Percentiles rank a stretch among this genome's conserved stretches.
Evolutionary conservation across 345 rosid species (phyloP).

Genomic region (Reutealis trisperma): DNA sequence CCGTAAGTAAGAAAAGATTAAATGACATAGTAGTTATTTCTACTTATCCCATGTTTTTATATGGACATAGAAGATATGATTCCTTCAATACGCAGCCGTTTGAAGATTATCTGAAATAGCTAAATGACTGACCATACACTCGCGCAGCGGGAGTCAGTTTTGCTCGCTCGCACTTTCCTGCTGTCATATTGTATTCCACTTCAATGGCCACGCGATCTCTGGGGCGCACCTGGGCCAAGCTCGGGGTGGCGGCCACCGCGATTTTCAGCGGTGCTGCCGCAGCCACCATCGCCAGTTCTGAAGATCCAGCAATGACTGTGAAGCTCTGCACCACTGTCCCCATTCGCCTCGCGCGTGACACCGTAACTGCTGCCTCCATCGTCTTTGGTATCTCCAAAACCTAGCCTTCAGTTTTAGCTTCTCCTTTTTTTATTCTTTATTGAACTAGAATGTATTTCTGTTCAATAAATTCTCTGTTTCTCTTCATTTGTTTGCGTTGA

Average conservation of each 20-base stretch:
- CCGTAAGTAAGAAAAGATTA: no score
- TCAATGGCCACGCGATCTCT: conserved; percentile 67
- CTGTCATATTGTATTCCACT: neutral
- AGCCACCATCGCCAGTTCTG: conserved; percentile 64
- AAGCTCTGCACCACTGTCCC: conserved; percentile 87
- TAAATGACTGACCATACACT: no score
- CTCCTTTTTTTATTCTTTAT: neutral
- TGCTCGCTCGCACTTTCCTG: neutral
- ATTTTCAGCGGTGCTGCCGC: conserved; percentile 61
- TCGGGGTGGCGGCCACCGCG: conserved; percentile 59
- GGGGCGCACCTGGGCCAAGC: conserved; percentile 62
- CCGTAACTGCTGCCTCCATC: conserved; percentile 79
- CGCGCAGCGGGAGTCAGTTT: neutral
- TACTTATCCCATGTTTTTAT: no score
- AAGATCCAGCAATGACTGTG: conserved; percentile 62
- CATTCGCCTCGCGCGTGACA: conserved; percentile 62
- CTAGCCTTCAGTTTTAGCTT: neutral
- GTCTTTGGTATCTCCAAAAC: conserved; percentile 61
- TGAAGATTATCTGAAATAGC: no score
- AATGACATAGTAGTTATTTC: no score
- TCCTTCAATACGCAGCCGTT: no score
- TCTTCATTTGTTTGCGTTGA: neutral
- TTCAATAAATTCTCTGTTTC: neutral
- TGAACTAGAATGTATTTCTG: neutral
- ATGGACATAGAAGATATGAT: no score